Conservation (phyloP, 768 basidiomycete genomes). For the Coprinopsis sp. region DNA sequence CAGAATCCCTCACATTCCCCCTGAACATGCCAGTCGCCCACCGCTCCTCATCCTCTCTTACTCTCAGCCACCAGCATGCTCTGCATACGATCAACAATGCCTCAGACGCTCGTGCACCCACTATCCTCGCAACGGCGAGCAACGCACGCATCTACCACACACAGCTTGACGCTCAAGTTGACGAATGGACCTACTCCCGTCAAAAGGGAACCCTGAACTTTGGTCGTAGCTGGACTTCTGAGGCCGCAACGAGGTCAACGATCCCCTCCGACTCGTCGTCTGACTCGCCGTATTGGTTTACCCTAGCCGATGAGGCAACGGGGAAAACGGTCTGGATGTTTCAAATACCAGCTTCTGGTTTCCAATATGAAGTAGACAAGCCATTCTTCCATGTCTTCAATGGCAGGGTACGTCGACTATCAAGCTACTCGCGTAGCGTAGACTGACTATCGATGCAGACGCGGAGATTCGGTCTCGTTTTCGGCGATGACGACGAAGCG, state of each 20-base stretch:
- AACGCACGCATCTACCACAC: slow-evolving; percentile 14
- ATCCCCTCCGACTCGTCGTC: slow-evolving; percentile 17
- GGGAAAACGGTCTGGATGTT: slow-evolving; percentile 67
- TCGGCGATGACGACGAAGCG: slow-evolving; percentile 47
- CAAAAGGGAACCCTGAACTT: slow-evolving; percentile 60
- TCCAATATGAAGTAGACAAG: slow-evolving; percentile 76
- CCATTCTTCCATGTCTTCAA: slow-evolving; percentile 92
- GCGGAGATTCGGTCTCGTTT: slow-evolving; percentile 48
- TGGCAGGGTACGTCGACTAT: slow-evolving; percentile 61
- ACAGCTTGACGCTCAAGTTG: slow-evolving; percentile 24
- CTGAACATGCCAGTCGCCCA: not conserved
- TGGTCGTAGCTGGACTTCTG: slow-evolving; percentile 34
- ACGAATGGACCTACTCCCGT: slow-evolving; percentile 56
- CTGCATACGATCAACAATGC: not conserved
- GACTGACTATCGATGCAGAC: slow-evolving; percentile 53
- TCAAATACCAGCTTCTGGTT: slow-evolving; percentile 45
- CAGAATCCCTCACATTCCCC: no score
- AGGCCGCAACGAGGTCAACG: slow-evolving; percentile 21
- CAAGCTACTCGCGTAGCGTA: slow-evolving; percentile 2
- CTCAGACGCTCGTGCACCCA: not conserved
- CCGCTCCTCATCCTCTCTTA: slow-evolving; percentile 1
- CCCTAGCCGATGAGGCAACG: slow-evolving; percentile 52
- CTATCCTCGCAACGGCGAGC: slow-evolving; percentile 12
- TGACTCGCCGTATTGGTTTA: slow-evolving; percentile 48
- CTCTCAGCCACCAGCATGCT: not conserved